A percentile compares a stretch with the other conserved stretches of the same genome.
Evolutionary conservation across 1,139 yeast species (phyloP).

Genomic region (Oligophagozyma castellii): DNA sequence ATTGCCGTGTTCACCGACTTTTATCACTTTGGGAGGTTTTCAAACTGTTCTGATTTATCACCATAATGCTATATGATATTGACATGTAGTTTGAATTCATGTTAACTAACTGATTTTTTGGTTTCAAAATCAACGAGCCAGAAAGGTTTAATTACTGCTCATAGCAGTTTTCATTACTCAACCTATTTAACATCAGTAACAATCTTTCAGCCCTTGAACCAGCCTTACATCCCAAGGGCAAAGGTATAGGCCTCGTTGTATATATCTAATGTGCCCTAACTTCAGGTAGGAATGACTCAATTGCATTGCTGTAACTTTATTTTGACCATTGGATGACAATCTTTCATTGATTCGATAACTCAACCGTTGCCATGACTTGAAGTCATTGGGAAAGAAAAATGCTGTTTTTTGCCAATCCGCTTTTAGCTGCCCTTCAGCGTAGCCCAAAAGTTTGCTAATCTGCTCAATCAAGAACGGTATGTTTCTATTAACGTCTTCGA

Average conservation of each 20-base stretch:
- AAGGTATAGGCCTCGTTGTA: constrained; percentile 46
- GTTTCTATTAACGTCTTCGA: constrained; percentile 36
- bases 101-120: background rate
- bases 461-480: constrained; percentile 50
- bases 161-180: no score
- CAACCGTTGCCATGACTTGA: constrained; percentile 52
- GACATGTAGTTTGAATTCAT: background rate
- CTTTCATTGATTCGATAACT: constrained; percentile 41
- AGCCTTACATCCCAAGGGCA: constrained; percentile 30
- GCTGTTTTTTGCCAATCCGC: constrained; percentile 58
- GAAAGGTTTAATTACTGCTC: no score
- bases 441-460: constrained; percentile 29
- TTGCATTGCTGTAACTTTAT: constrained; percentile 36
- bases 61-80: background rate
- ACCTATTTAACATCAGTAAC: no score
- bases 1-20: constrained; percentile 43
- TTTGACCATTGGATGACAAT: constrained; percentile 30
- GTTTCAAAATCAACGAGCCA: background rate
- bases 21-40: constrained; percentile 41
- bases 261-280: constrained; percentile 34
- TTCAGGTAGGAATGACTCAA: constrained; percentile 39
- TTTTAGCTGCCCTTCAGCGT: constrained; percentile 7
- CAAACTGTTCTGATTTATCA: constrained; percentile 21
- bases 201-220: constrained; percentile 15
- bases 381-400: constrained; percentile 57